Evolutionary conservation across 2,329 filamentous ascomycete genomes (phyloP).

Genomic region (Penicillium digitatum): DNA sequence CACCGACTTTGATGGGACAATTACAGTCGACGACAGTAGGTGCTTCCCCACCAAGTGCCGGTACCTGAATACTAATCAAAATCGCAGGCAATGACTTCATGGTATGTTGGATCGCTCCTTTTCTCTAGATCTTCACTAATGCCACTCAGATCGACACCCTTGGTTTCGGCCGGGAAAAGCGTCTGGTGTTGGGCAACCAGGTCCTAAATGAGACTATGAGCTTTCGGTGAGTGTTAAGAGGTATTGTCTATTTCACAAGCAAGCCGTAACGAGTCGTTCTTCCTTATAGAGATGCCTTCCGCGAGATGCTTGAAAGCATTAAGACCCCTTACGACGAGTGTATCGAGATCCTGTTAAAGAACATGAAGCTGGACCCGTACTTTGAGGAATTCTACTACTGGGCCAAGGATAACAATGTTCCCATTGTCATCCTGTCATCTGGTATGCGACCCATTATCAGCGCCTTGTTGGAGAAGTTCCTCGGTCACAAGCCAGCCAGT

Average conservation of each 20-base stretch:
- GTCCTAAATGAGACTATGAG: constrained; percentile 66
- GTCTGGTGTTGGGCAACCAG: constrained; percentile 68
- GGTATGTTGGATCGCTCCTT: constrained; percentile 36
- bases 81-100: constrained; percentile 60
- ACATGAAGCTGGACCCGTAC: constrained; percentile 82
- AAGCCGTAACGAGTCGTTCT: constrained; percentile 3
- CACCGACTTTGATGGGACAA: constrained; percentile 97
- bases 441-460: constrained; percentile 92
- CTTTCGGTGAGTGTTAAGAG: constrained; percentile 57
- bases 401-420: constrained; percentile 75
- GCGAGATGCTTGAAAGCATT: constrained; percentile 87
- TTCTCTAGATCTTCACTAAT: neutral
- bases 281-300: constrained; percentile 65
- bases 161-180: constrained; percentile 71
- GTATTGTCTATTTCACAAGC: neutral
- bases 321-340: constrained; percentile 76
- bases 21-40: constrained; percentile 68
- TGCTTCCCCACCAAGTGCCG: constrained; percentile 14
- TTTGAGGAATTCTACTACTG: constrained; percentile 87
- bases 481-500: constrained; percentile 67
- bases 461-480: constrained; percentile 71
- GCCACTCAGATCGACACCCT: constrained; percentile 78
- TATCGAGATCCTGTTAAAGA: constrained; percentile 69
- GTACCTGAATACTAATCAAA: constrained; percentile 12
- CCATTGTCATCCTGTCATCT: constrained; percentile 84